Evolutionary conservation across 1,284 basidiomycete genomes (phyloP), one percentile per base, ranked within the genome.

Genomic region (Vanrija humicola): DNA sequence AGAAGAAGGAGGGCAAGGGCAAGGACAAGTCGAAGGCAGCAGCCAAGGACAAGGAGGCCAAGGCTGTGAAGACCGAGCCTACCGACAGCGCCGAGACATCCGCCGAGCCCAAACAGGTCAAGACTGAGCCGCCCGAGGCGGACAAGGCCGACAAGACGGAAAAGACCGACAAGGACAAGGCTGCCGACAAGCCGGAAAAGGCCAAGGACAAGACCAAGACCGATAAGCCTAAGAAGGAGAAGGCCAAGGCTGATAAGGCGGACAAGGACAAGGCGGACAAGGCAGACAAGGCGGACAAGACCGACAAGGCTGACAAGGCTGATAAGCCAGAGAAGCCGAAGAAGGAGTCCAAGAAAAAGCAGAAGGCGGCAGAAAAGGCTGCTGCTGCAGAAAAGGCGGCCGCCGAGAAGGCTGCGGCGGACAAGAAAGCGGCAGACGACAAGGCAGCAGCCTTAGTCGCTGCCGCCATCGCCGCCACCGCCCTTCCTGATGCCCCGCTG

Each of bases 341-440:
- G 53, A 52, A 52, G 44, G 34, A 34, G 34, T 34, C 34, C 34
- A 55, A 54, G 38, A 67, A 57, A 43, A 59, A 29, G 58, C 49
- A 23, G 46, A 52, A 19, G 51, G 34, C 34, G 9, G 34, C 34
- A 1, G 34, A 34, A 14, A 34, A 34, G 34, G 34, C 34, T 8
- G 25, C n/a, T 34, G 14, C 28, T 23, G 21, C 34, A 3, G 34
- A 34, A 34, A 34, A 34, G 34, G 34, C 34, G 34, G 25, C n/a
- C 43, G 14, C 28, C 29, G 18, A 45, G 12, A 15, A 29, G 19
- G 28, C n/a, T 38, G 16, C 28, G 21, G 34, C 34, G 7, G 34
- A 34, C 34, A 34, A 34, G 46, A 53, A 40, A 21, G 18, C 46
- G 9, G 16, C 23, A 38, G 46, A 34, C 14, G 34, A 29, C 29